Evolutionary conservation across 345 rosid species (phyloP), one percentile per base, ranked within the genome.

Genomic region (Jatropha curcas): DNA sequence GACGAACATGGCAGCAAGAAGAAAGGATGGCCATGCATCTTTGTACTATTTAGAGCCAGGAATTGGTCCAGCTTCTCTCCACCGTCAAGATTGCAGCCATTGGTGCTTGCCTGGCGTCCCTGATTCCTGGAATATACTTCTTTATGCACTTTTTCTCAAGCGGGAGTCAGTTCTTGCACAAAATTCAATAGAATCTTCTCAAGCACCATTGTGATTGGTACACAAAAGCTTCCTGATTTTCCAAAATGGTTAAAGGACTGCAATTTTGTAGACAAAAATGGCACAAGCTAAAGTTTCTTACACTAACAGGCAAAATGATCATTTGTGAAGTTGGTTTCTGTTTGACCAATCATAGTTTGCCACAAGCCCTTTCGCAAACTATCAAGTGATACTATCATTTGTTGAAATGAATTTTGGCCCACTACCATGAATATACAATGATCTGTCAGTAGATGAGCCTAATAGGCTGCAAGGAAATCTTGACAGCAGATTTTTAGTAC

Each of bases 61-160:
- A 30, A 75, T 59, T 34, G 76, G 89, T 75, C 94, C 89, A 30
- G 94, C 89, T 0, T 87, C 97, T 1, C 39, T 91, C 25, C 87
- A 83, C 71, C 86, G 88, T 60, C 96, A 91, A 75, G 99, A 92
- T 74, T 95, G 98, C 80, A 92, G 94, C 76, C 99, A 92, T 62
- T 95, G 97, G 99, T 95, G 94, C 83, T 89, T 95, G 48, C 99
- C 98, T 11, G 98, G 98, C 25, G 92, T 95, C 22, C 99, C 99
- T 0, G 99, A 92, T 74, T 71, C 92, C 5, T 92, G 97, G 99
- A 95, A 95, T 25, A 96, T 91, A 80, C 85, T 95, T 34, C 94
- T 88, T 16, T 89, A 85, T 37, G 85, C 93, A 0, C 33, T 88
- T 60, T 67, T 91, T 48, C 71, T 80, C 31, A 75, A 80, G 67